Evolutionary conservation across 2,329 filamentous ascomycete species (phyloP).

Genomic region (Monosporascus sp.): DNA sequence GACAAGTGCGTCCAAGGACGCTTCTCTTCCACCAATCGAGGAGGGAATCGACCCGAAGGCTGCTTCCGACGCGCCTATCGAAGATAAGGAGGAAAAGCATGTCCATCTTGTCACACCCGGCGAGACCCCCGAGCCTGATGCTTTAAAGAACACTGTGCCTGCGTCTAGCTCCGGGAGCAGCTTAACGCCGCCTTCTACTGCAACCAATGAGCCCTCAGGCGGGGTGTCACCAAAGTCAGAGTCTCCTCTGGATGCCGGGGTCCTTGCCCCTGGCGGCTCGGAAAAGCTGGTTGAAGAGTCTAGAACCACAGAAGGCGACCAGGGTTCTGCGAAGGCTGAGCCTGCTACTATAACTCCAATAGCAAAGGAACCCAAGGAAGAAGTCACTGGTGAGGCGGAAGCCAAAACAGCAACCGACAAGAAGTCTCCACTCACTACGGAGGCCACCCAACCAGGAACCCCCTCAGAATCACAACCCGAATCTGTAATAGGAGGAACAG

Average conservation of each 20-base stretch:
- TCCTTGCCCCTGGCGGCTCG: conserved; percentile 19
- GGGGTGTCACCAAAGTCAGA: conserved; percentile 1
- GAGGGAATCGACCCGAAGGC: neutral
- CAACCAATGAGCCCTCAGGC: conserved; percentile 6
- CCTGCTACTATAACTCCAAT: conserved; percentile 1
- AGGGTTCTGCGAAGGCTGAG: conserved; percentile 15
- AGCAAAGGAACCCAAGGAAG: conserved; percentile 18
- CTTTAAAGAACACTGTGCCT: conserved; percentile 7
- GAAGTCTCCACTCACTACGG: too few species aligned
- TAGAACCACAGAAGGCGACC: conserved; percentile 10
- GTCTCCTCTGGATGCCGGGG: neutral
- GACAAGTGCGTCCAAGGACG: neutral
- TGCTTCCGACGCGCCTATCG: neutral
- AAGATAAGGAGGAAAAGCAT: conserved; percentile 25
- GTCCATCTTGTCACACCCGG: conserved; percentile 26
- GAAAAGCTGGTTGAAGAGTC: conserved; percentile 6
- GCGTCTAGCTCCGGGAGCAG: conserved; percentile 9
- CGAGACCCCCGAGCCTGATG: conserved; percentile 7
- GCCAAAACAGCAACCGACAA: too few species aligned
- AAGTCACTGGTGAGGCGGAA: conserved; percentile 12
- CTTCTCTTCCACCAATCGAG: too few species aligned
- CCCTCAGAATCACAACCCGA: neutral
- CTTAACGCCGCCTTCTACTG: conserved; percentile 10
- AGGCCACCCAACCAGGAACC: too few species aligned
- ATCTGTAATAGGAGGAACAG: neutral